Conservation (phyloP, 139 green algal species). For the Coccomyxa sp. region DNA sequence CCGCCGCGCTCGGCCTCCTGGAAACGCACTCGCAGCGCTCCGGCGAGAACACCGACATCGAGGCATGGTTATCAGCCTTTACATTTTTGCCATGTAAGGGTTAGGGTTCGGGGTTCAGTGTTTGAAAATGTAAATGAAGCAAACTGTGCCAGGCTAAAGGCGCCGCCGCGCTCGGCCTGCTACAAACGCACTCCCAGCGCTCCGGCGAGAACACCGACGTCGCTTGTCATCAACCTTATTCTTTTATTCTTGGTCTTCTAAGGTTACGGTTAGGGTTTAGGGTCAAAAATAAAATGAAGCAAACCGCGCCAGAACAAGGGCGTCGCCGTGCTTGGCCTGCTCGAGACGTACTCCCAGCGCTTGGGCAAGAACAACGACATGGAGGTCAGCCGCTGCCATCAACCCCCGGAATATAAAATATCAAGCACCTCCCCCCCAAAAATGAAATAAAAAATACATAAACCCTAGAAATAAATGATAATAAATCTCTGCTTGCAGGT, state of each 20-base stretch:
- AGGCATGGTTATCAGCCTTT: conserved; percentile 12
- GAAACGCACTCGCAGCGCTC: conserved; percentile 43
- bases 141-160: conserved; percentile 76
- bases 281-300: too few species aligned
- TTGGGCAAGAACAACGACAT: conserved; percentile 11
- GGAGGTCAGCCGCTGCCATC: too few species aligned
- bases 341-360: conserved; percentile 53
- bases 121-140: too few species aligned
- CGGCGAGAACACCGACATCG: conserved; percentile 15
- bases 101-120: too few species aligned
- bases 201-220: conserved; percentile 7
- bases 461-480: background rate
- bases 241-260: too few species aligned
- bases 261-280: too few species aligned
- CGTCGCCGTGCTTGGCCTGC: conserved; percentile 73
- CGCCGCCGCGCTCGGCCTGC: conserved; percentile 73
- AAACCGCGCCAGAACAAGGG: conserved; percentile 75
- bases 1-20: conserved; percentile 76
- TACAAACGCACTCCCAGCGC: conserved; percentile 51
- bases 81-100: too few species aligned
- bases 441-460: too few species aligned
- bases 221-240: too few species aligned
- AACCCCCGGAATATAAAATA: too few species aligned
- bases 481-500: conserved; percentile 4
- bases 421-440: too few species aligned